Base-by-base conservation (phyloP, 148 eudicot genomes). In the Camellia japonica region DNA sequence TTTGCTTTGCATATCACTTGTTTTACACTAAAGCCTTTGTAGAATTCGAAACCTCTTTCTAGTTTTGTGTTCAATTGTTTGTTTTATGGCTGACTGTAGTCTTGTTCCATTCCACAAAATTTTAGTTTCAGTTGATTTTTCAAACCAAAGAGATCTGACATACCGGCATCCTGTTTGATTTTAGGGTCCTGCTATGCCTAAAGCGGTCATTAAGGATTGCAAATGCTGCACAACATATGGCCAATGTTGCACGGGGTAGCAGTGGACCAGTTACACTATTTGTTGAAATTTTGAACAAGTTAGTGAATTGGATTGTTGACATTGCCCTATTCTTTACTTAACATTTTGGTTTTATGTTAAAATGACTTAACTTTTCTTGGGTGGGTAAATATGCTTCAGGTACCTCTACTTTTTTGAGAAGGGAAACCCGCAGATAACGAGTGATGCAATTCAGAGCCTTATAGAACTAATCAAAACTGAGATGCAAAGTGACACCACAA, bases 141-240 rank as follows among this genome's bases (percentile, higher is more conserved):
- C 16, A 15, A 52, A 69, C n/a, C 23, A 58, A 54, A n/a, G 23
- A 54, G 52, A 46, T 3, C 43, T 73, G 55, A 78, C 66, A 43
- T 18, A 13, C 11, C 14, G 5, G 23, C 66, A 10, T 59, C 66
- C 59, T 72, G 41, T 78, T 54, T 71, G 44, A 70, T 81, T 60
- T 6, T 82, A 97, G 99, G 97, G 99, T 97, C 74, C 81, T 97
- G 68, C 87, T 97, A 66, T 97, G 99, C 92, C 84, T 97, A 60
- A 97, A 94, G 86, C 95, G 99, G 76, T 90, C 99, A 47, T 84
- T 97, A 62, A 88, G 99, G 88, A 97, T 97, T 49, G 99, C 99
- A 84, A 92, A 91, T 86, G 99, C 99, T 73, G 99, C 98, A 38
- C 99, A 97, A 80, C 99, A 97, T 79, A 94, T 94, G 95, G 95